Evolutionary conservation across 148 eudicot genomes (phyloP).

Genomic region (Vaccinium vitisidaea): DNA sequence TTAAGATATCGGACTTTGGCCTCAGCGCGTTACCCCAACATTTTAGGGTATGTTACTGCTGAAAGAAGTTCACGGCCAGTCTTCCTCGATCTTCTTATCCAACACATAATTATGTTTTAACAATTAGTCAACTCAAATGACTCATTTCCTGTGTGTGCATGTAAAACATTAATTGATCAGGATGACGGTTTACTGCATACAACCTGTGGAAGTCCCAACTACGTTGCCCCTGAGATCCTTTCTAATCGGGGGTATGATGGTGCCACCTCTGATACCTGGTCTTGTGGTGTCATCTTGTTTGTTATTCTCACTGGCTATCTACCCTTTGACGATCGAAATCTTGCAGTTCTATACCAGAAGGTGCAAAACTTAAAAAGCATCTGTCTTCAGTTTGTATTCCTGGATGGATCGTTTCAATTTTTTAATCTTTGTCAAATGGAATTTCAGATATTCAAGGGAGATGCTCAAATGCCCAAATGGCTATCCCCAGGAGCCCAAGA

Average conservation of each 20-base stretch:
- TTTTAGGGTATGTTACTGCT: constrained; percentile 54
- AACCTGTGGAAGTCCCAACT: constrained; percentile 97
- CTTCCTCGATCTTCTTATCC: background rate
- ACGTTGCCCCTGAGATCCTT: constrained; percentile 94
- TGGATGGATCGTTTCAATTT: background rate
- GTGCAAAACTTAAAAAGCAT: constrained; percentile 28
- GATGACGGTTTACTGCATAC: constrained; percentile 88
- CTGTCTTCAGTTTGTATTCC: background rate
- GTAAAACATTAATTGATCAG: constrained; percentile 23
- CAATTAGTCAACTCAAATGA: background rate
- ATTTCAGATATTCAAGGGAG: constrained; percentile 51
- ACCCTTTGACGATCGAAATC: constrained; percentile 92
- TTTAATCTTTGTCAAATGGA: background rate
- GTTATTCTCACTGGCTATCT: constrained; percentile 85
- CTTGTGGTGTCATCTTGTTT: constrained; percentile 87
- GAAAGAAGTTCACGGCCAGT: background rate
- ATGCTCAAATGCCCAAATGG: constrained; percentile 82
- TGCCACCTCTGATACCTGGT: constrained; percentile 87
- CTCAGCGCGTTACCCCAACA: constrained; percentile 95
- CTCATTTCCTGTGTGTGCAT: background rate
- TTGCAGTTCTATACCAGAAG: constrained; percentile 91
- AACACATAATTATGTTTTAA: background rate
- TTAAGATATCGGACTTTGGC: constrained; percentile 90
- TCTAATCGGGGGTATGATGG: constrained; percentile 83
- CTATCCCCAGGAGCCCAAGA: constrained; percentile 73